These are phyloP conservation scores for Sporobolomyces pararoseus DNA, from an alignment of 768 basidiomycete genomes.

Conservation along the genomic window DNA sequence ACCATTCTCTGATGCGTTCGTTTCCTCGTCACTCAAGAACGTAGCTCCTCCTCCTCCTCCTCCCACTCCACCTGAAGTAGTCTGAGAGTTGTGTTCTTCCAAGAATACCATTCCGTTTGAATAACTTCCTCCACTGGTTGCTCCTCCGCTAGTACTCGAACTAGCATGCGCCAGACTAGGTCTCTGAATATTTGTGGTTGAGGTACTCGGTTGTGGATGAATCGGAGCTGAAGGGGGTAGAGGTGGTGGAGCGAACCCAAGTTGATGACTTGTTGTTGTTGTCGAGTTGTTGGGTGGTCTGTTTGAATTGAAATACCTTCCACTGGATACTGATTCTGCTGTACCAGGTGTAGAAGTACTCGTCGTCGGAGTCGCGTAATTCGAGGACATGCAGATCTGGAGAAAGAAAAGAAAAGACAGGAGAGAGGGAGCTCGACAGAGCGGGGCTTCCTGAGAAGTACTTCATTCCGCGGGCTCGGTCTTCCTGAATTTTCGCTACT, in stretches of 20 bases:
- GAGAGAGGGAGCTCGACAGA: not conserved
- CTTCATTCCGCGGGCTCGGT: too few species aligned
- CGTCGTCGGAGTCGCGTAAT: constrained; percentile 1
- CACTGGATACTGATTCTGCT: constrained; percentile 1
- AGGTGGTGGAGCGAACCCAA: not conserved
- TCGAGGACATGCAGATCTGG: not conserved
- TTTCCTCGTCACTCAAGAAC: constrained; percentile 26
- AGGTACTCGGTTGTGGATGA: too few species aligned
- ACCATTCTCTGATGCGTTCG: constrained; percentile 6
- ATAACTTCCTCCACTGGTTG: not conserved
- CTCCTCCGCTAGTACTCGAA: too few species aligned
- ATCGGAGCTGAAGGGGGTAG: not conserved
- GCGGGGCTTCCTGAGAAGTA: too few species aligned
- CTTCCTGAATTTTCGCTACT: too few species aligned
- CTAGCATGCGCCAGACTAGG: not conserved
- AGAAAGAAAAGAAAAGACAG: not conserved
- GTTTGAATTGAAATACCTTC: constrained; percentile 31
- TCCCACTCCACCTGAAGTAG: not conserved
- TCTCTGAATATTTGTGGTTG: too few species aligned
- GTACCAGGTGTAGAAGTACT: constrained; percentile 4
- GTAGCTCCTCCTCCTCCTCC: constrained; percentile 14
- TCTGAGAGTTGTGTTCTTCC: not conserved
- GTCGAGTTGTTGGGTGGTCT: not conserved
- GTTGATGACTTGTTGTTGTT: not conserved
- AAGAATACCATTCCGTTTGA: not conserved